Evolutionary conservation across 2,329 filamentous ascomycete genomes (phyloP).

Genomic region (Penicillium crustosum): DNA sequence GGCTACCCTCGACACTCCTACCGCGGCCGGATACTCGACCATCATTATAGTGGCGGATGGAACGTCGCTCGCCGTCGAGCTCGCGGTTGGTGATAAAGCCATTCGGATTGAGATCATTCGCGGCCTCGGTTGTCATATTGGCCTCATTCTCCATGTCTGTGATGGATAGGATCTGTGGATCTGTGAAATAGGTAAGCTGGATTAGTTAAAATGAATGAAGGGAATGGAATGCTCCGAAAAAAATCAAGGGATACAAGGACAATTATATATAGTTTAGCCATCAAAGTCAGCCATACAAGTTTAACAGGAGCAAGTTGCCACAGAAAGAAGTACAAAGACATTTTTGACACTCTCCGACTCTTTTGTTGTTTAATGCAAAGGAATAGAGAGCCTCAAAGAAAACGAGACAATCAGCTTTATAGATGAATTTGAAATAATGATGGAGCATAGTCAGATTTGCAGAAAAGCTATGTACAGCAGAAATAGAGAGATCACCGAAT

Average conservation of each 20-base stretch:
- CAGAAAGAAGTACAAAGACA: neutral
- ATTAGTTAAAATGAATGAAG: neutral
- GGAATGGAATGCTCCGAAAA: neutral
- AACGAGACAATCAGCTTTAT: neutral
- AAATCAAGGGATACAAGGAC: neutral
- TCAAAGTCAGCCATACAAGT: neutral
- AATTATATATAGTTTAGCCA: neutral
- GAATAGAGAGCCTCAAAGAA: neutral
- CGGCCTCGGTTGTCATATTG: neutral
- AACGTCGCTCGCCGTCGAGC: slow-evolving; percentile 4
- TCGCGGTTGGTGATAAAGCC: slow-evolving; percentile 4
- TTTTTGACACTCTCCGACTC: neutral
- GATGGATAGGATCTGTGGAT: neutral
- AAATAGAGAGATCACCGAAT: slow-evolving; percentile 14
- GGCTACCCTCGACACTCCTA: neutral
- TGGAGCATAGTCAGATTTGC: slow-evolving; percentile 2
- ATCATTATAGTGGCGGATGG: slow-evolving; percentile 4
- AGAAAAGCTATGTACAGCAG: slow-evolving; percentile 16
- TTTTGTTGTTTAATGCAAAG: neutral
- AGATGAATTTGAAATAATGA: neutral
- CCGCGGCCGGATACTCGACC: slow-evolving; percentile 3
- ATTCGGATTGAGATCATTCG: neutral
- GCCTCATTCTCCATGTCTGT: neutral
- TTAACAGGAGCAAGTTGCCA: neutral
- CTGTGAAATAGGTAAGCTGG: neutral